A percentile compares a stretch with the other conserved stretches of the same genome.
phyloP scores from a whole-genome alignment of 768 basidiomycete genomes.

The Dioszegia hungarica region DNA sequence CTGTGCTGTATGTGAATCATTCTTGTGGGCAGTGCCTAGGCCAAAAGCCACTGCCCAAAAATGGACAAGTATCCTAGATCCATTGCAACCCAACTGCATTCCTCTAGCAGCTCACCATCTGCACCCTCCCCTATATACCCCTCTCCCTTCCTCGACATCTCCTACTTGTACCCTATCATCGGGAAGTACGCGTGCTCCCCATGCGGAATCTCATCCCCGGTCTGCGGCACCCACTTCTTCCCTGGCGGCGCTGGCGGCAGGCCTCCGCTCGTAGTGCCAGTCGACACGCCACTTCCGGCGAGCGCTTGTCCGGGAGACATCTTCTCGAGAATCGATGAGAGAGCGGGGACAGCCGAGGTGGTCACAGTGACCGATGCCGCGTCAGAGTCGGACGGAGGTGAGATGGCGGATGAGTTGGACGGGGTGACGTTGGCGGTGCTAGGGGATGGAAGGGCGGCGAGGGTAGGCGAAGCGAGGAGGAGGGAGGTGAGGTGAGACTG shows the following conservation, averaged over 20 bases:
- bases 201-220: slow-evolving; percentile 74
- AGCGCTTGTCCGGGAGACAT: slow-evolving; percentile 55
- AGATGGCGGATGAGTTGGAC: slow-evolving; percentile 23
- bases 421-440: slow-evolving; percentile 53
- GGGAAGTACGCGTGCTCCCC: slow-evolving; percentile 71
- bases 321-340: slow-evolving; percentile 50
- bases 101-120: too few species aligned
- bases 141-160: neutral
- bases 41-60: too few species aligned
- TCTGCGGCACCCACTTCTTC: slow-evolving; percentile 69
- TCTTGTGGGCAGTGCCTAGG: neutral
- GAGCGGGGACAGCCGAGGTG: slow-evolving; percentile 49
- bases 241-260: slow-evolving; percentile 73
- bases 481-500: slow-evolving; percentile 75
- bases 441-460: slow-evolving; percentile 44
- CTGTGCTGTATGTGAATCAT: neutral
- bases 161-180: slow-evolving; percentile 46
- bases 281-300: slow-evolving; percentile 62
- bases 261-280: slow-evolving; percentile 59
- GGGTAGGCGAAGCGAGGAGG: slow-evolving; percentile 69
- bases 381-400: slow-evolving; percentile 10
- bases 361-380: slow-evolving; percentile 21
- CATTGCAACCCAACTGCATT: too few species aligned
- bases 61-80: too few species aligned
- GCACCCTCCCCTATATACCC: neutral